phyloP scores from a whole-genome alignment of 345 rosid species.

The Limnanthes douglasii region DNA sequence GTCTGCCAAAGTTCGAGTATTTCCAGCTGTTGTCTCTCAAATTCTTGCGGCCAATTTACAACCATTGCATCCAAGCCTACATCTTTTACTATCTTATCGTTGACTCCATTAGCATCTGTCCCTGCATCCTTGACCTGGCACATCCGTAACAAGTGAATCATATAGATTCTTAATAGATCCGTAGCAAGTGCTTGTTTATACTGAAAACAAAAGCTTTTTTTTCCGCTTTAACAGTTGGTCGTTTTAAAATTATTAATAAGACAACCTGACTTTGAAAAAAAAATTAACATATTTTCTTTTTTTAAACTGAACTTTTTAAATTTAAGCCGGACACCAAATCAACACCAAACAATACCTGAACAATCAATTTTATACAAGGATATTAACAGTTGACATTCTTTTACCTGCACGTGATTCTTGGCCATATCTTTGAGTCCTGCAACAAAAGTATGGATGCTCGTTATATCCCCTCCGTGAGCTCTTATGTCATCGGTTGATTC shows the following conservation, averaged over 20 bases:
- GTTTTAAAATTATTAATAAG: too few species aligned
- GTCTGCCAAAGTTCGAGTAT: conserved; percentile 79
- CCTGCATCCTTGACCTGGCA: conserved; percentile 1
- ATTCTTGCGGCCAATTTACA: conserved; percentile 47
- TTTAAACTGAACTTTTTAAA: too few species aligned
- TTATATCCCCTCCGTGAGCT: conserved; percentile 46
- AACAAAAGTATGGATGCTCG: conserved; percentile 63
- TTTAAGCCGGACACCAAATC: too few species aligned
- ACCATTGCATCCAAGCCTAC: conserved; percentile 48
- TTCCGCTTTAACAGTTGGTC: too few species aligned
- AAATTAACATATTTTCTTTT: too few species aligned
- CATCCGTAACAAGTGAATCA: conserved; percentile 7
- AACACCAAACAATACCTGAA: too few species aligned
- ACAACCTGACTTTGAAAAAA: too few species aligned
- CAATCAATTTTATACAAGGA: too few species aligned
- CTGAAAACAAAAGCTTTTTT: too few species aligned
- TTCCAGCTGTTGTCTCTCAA: conserved; percentile 43
- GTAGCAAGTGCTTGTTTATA: too few species aligned
- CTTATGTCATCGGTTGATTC: conserved; percentile 27
- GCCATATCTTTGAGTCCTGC: conserved; percentile 80
- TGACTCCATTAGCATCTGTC: too few species aligned
- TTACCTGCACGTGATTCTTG: conserved; percentile 17
- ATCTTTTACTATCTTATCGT: conserved; percentile 36
- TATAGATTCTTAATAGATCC: not conserved
- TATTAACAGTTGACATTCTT: too few species aligned